Base-by-base conservation (phyloP, 352 stramenopile genomes). In the Phytophthora citricola region DNA sequence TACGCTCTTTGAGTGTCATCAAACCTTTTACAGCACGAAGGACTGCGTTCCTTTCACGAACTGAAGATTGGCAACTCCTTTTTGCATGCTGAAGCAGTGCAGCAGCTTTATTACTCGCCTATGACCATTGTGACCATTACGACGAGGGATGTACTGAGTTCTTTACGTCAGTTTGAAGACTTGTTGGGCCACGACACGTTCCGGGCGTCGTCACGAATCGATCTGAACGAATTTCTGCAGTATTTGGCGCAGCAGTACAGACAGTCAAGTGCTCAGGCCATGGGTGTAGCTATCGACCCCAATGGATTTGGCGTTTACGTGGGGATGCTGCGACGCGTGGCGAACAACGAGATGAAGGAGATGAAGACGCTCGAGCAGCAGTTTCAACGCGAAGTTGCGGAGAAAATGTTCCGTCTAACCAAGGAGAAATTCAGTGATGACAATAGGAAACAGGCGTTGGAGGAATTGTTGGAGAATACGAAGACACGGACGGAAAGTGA, bases 381-480 rank as follows among this genome's bases (percentile, higher is more conserved):
- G 39, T 94, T 95, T 69, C 81, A 93, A 58, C 80, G 83, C 10
- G 85, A 81, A 44, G 86, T 95, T 36, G 84, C 85, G 0, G 81
- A 91, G 53, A 85, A 84, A 31, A 83, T 94, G 14, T 95, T 95
- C 66, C 79, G 92, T 48, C 63, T 95, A 4, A 91, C 87, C 4
- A 92, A 95, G 61, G 79, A 92, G 29, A 93, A 94, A 41, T 96
- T 94, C 61, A 93, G 83, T 51, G 71, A 83, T 27, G 86, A 91
- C 10, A 96, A 94, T 68, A 80, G 86, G 14, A 75, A 92, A 61
- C 73, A 82, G 20, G 88, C 88, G 26, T 71, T 96, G 3, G 72
- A 89, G 6, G 80, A 93, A 4, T 38, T 92, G 32, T 65, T 93
- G 11, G 36, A 79, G 54, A 75, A 75, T 38, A 79, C 41, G 7